A percentile compares a stretch with the other conserved stretches of the same genome.
phyloP scores from a whole-genome alignment of 1,284 basidiomycete genomes.

The Cryptococcus sp. region DNA sequence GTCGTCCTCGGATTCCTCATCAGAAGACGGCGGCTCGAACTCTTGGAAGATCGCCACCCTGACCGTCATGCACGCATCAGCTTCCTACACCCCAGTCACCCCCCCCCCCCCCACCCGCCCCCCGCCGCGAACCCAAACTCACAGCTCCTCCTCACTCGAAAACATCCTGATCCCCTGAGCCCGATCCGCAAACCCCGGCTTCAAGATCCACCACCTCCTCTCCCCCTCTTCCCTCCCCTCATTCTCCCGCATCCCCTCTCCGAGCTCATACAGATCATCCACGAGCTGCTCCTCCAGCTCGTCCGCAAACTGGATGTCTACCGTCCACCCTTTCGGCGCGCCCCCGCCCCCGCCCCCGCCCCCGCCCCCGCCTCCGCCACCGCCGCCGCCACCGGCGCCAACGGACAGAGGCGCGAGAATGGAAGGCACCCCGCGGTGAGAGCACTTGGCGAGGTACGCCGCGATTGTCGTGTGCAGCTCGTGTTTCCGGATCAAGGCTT shows the following conservation, averaged over 20 bases:
- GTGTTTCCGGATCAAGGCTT: slow-evolving; percentile 92
- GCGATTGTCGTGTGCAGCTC: slow-evolving; percentile 76
- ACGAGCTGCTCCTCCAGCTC: slow-evolving; percentile 91
- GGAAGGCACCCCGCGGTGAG: slow-evolving; percentile 26
- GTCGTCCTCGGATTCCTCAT: slow-evolving; percentile 26
- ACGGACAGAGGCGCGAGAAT: slow-evolving; percentile 8
- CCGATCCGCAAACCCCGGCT: slow-evolving; percentile 95
- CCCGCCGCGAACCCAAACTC: slow-evolving; percentile 17
- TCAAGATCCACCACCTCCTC: slow-evolving; percentile 79
- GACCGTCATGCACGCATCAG: too few relatives aligned
- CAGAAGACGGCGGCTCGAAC: slow-evolving; percentile 64
- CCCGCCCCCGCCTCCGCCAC: too few relatives aligned
- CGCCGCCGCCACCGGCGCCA: background rate
- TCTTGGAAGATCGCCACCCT: slow-evolving; percentile 70
- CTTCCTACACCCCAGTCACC: background rate
- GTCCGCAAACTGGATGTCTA: slow-evolving; percentile 88
- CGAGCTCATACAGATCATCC: slow-evolving; percentile 91
- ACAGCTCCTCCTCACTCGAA: slow-evolving; percentile 67
- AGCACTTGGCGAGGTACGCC: slow-evolving; percentile 70
- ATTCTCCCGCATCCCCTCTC: slow-evolving; percentile 58
- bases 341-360: slow-evolving; percentile 44
- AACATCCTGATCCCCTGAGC: slow-evolving; percentile 94
- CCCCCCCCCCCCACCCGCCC: background rate
- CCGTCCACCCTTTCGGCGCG: slow-evolving; percentile 76
- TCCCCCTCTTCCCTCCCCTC: slow-evolving; percentile 33